Base-by-base conservation (phyloP, 257 asterid species). In the Nicotiana noctiflora region DNA sequence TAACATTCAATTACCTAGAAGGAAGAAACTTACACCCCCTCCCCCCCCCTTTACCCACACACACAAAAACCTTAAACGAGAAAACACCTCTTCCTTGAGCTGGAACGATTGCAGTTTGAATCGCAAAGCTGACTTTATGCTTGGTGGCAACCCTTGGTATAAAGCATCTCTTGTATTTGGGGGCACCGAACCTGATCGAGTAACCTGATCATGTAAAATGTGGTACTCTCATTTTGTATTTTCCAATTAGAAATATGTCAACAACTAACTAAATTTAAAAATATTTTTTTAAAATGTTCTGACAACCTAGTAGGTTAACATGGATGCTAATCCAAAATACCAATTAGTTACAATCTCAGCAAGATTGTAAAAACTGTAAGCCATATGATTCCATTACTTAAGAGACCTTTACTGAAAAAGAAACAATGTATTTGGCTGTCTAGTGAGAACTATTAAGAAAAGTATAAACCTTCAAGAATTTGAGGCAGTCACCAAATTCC, bases 81-180 rank as follows among this genome's bases (percentile, higher is more conserved):
- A 49, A 46, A 72, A 74, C 51, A 95, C 98, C 97, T 92, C 98
- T 85, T 95, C 97, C 59, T 88, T 88, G 40, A 87, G 86, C 53
- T 92, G 92, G 81, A 91, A 93, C 68, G 96, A 88, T 61, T 89
- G 97, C 80, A 95, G 77, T 85, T 84, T 89, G 89, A 90, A 49
- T 60, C 96, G 98, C 63, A 95, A 81, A 56, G 96, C 90, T 13
- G 90, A 86, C 84, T 95, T 93, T 70, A 95, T 80, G 82, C 87
- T 55, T 32, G 98, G 97, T 0, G 99, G 97, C 75, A 95, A 65
- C 53, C 97, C 97, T 86, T 93, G 99, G 80, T 92, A 95, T 81
- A 95, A 84, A 66, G 96, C 84, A 84, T 95, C 99, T 82, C 98
- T 87, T 56, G 97, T 93, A 74, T 94, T 95, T 53, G 94, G 93